Evolutionary conservation across 305 asterid species (phyloP).

Genomic region (Rubia peregrina): DNA sequence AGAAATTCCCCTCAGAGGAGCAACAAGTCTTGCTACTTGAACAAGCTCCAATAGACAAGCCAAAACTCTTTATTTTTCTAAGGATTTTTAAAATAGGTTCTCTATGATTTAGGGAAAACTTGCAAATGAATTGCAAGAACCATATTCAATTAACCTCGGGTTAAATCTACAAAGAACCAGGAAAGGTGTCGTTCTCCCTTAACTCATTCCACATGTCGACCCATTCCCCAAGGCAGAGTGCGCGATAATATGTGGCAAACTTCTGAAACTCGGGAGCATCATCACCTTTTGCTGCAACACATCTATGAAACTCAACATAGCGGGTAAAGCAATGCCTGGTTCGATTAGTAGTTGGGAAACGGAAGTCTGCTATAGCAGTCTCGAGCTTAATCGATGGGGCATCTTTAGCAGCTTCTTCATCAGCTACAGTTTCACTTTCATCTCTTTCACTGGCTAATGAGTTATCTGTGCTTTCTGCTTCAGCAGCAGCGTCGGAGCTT

Average conservation of each 20-base stretch:
- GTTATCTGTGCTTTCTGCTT: slow-evolving; percentile 25
- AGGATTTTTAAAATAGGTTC: neutral
- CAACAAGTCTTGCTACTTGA: no score
- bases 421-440: slow-evolving; percentile 45
- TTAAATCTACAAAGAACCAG: slow-evolving; percentile 38
- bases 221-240: slow-evolving; percentile 9
- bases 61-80: no score
- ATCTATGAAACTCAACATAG: slow-evolving; percentile 90
- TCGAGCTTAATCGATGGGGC: slow-evolving; percentile 78
- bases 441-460: slow-evolving; percentile 37
- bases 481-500: slow-evolving; percentile 23
- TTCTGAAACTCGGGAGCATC: no score
- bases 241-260: no score
- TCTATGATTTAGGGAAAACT: no score
- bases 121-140: neutral
- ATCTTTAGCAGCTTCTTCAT: slow-evolving; percentile 53
- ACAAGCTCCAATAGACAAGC: no score
- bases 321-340: slow-evolving; percentile 95
- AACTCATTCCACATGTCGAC: no score
- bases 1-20: slow-evolving; percentile 62
- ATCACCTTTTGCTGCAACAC: no score
- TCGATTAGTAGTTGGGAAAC: slow-evolving; percentile 97
- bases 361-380: slow-evolving; percentile 95
- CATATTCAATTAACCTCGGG: slow-evolving; percentile 1
- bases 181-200: slow-evolving; percentile 43